Base-by-base conservation (phyloP, 441 rosid genomes). In the Hura crepitans region DNA sequence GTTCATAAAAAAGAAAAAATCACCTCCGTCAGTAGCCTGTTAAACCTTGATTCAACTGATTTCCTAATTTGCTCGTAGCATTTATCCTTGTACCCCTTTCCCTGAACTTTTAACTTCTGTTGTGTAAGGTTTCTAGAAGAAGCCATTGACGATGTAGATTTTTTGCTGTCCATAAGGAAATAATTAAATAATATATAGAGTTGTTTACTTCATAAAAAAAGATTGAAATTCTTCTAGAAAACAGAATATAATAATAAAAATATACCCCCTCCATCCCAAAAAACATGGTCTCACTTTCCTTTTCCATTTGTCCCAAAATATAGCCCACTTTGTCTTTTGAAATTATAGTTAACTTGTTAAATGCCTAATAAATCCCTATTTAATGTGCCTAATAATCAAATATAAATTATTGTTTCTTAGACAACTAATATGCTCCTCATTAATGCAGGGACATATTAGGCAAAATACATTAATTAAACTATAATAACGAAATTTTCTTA, bases 51-150 rank as follows among this genome's bases (percentile, higher is more conserved):
- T 84, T 93, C 99, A 66, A 91, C 97, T 6, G 98, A 76, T 83
- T 86, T 93, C 77, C 96, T 82, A 72, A 96, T 88, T 68, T 88
- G 90, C 81, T 93, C 99, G 37, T 96, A 96, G 84, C 99, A 96
- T 83, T 89, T 96, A 80, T 96, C 98, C 87, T 91, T 96, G 66
- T 83, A 96, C 61, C 93, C 94, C 84, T 96, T 96, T 60, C 97
- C 98, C 78, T 87, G 96, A 80, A 80, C 79, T 85, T 89, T 93
- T 72, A 82, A 78, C 74, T 88, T 96, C 74, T 88, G 93, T 73
- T 86, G 93, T 54, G 82, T 65, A 30, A 81, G 81, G 77, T 83
- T 86, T 72, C 77, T 85, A 39, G 96, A 86, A 63, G 98, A 85
- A 75, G 82, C 81, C 42, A 78, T 63, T 65, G 84, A 65, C 60